Evolutionary conservation across 495 filamentous ascomycete genomes (phyloP).

Genomic region (Trichoderma gamsii): DNA sequence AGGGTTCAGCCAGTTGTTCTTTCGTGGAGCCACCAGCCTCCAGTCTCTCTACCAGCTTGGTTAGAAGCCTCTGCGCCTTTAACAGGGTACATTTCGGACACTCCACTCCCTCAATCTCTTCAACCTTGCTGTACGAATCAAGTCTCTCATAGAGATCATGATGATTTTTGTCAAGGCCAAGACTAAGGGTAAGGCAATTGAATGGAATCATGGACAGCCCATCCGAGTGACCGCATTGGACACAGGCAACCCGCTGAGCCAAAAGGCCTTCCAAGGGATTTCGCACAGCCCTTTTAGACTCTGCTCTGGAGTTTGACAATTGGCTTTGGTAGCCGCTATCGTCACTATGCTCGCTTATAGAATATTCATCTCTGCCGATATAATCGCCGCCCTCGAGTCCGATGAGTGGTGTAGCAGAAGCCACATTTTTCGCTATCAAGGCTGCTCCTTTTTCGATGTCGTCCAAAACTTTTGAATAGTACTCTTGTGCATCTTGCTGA

Average conservation of each 20-base stretch:
- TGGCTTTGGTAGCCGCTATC: constrained; percentile 45
- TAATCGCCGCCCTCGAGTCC: neutral
- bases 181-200: constrained; percentile 83
- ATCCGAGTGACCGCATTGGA: constrained; percentile 77
- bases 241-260: constrained; percentile 86
- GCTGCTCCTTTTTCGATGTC: constrained; percentile 74
- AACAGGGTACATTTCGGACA: constrained; percentile 87
- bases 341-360: constrained; percentile 39
- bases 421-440: constrained; percentile 37
- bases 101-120: constrained; percentile 79
- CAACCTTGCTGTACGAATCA: constrained; percentile 76
- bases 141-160: constrained; percentile 72
- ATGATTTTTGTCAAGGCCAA: constrained; percentile 47
- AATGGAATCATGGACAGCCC: constrained; percentile 84
- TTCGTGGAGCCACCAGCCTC: constrained; percentile 19
- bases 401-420: neutral
- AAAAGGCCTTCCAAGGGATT: constrained; percentile 80
- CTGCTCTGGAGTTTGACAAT: constrained; percentile 22
- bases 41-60: constrained; percentile 30
- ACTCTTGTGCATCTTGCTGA: constrained; percentile 98
- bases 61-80: constrained; percentile 31
- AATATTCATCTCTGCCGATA: constrained; percentile 27
- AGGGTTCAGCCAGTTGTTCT: constrained; percentile 27
- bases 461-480: constrained; percentile 83
- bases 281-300: constrained; percentile 25